Evolutionary conservation across 305 asterid species (phyloP), one percentile per base, ranked within the genome.

Genomic region (Lippia alba): DNA sequence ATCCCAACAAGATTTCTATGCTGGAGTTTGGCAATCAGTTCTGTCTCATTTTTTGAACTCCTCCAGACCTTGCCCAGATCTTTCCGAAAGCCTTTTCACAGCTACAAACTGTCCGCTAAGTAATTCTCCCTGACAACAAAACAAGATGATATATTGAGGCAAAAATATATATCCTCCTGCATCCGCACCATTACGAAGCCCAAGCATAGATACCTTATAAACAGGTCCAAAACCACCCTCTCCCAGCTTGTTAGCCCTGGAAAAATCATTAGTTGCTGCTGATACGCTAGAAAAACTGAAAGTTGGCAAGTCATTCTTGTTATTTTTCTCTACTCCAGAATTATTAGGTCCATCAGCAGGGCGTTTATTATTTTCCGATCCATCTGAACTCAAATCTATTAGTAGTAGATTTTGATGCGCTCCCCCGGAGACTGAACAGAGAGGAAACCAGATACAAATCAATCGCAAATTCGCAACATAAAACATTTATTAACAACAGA

Each of bases 251-350:
- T 57, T 76, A 44, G 16, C 55, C 12, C 12, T 39, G 56, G 73
- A 76, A 61, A 76, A 76, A 41, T 70, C 49, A 41, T 32, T 50
- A 8, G 76, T 70, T 44, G 67, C 72, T 17, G 51, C 30, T 4
- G 34, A 33, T 45, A 69, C 39, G 64, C 67, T 69, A 17, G 74
- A 49, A 41, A 57, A 57, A 46, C 74, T 69, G 51, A 69, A 58
- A 4, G 60, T 45, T 34, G 74, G 48, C 57, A 69, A 17, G 9
- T 69, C 67, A 15, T 58, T 15, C 4, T 69, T 19, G 17, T 24
- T 69, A 17, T 41, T 19, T 12, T 19, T 20, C 10, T n/a, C 56
- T 20, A 8, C 44, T 39, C 56, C 64, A 20, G 9, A 7, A 36
- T 4, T 8, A 9, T 32, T 5, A 12, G 46, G 24, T 61, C 50